These are phyloP conservation scores for Albizia julibrissin DNA, from an alignment of 306 rosid genomes.

Conservation along the genomic window DNA sequence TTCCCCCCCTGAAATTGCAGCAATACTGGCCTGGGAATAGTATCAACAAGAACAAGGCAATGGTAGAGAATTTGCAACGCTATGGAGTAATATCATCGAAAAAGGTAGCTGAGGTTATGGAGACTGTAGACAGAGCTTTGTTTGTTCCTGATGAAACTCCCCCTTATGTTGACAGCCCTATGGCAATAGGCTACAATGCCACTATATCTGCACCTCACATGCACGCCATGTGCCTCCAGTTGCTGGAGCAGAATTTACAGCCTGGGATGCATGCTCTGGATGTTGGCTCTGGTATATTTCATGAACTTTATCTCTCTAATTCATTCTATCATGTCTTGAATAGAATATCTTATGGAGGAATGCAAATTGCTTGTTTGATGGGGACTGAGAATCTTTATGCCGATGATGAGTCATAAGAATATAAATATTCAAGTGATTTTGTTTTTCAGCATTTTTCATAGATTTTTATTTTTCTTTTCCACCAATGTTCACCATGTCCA, in stretches of 20 bases:
- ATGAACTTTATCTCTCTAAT: background rate
- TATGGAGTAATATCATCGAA: constrained; percentile 69
- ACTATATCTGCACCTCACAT: constrained; percentile 99
- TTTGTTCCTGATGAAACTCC: constrained; percentile 74
- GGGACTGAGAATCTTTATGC: background rate
- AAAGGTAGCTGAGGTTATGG: constrained; percentile 80
- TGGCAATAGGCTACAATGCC: constrained; percentile 90
- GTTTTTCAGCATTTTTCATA: background rate
- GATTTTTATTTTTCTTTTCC: background rate
- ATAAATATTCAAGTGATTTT: background rate
- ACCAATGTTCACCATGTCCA: background rate
- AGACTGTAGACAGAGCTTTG: constrained; percentile 73
- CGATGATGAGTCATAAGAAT: background rate
- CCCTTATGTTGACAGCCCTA: constrained; percentile 77
- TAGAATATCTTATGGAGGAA: background rate
- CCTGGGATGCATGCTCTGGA: constrained; percentile 95
- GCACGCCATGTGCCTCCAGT: constrained; percentile 94
- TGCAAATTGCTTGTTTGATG: constrained; percentile 16
- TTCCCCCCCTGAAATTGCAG: constrained; percentile 39
- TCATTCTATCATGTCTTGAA: background rate
- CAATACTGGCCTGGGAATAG: constrained; percentile 57
- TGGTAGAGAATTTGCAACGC: constrained; percentile 79
- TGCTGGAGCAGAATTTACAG: constrained; percentile 79
- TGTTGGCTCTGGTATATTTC: constrained; percentile 78
- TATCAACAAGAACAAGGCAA: constrained; percentile 60